Conservation (phyloP, 208 protist genomes). For the Acanthamoeba triangularis region DNA sequence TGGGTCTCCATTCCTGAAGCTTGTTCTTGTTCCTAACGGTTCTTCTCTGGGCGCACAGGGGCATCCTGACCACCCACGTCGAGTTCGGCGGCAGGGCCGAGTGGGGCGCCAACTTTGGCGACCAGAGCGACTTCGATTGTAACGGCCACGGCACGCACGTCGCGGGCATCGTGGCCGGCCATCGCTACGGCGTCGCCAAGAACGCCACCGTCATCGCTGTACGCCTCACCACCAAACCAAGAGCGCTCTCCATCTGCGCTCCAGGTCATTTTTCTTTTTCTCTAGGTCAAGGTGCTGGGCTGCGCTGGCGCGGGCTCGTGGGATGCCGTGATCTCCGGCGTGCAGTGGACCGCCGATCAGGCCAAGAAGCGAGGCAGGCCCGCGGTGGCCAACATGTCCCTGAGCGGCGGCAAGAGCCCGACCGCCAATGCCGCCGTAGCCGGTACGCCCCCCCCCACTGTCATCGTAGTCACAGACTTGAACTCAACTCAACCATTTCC, state of each 20-base stretch:
- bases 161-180: slow-evolving; percentile 60
- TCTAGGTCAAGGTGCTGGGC: slow-evolving; percentile 73
- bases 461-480: neutral
- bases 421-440: slow-evolving; percentile 72
- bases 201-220: slow-evolving; percentile 75
- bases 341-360: slow-evolving; percentile 71
- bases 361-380: slow-evolving; percentile 10
- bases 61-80: slow-evolving; percentile 33
- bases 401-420: slow-evolving; percentile 73
- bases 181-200: slow-evolving; percentile 72
- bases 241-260: no score
- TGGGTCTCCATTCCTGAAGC: neutral
- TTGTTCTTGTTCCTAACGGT: neutral
- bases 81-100: slow-evolving; percentile 63
- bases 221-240: no score
- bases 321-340: slow-evolving; percentile 68
- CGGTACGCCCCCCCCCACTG: neutral
- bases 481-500: neutral
- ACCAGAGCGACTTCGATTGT: slow-evolving; percentile 10
- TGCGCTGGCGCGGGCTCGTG: slow-evolving; percentile 50
- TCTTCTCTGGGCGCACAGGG: neutral
- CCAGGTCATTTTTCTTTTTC: no score
- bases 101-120: slow-evolving; percentile 74
- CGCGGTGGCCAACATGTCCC: slow-evolving; percentile 79
- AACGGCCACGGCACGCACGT: slow-evolving; percentile 82